Conservation (phyloP, 192 early-diverging fungal species). For the Linnemannia exigua region DNA sequence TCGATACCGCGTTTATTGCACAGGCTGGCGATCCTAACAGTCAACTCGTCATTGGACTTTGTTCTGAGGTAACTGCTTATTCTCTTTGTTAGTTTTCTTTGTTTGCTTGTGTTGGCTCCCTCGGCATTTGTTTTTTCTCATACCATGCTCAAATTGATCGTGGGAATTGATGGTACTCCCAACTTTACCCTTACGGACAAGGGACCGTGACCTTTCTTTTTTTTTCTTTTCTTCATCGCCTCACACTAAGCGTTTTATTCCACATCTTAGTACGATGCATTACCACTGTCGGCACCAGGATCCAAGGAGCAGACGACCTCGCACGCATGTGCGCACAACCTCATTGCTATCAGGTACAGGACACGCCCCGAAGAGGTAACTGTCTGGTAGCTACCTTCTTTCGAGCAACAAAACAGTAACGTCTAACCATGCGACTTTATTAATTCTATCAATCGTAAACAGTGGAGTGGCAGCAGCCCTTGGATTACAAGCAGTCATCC, state of each 20-base stretch:
- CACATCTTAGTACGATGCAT: conserved; percentile 68
- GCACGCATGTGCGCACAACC: conserved; percentile 79
- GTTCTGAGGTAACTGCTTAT: conserved; percentile 26
- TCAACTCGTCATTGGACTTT: conserved; percentile 33
- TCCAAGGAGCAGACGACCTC: conserved; percentile 65
- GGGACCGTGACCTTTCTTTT: neutral
- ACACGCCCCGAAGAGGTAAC: neutral
- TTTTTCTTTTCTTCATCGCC: too few species aligned
- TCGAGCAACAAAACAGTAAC: neutral
- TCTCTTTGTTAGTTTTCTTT: too few species aligned
- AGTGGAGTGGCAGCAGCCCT: conserved; percentile 74
- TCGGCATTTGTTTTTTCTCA: too few species aligned
- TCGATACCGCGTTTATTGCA: conserved; percentile 85
- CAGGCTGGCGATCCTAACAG: conserved; percentile 11
- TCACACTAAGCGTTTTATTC: neutral
- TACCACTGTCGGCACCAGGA: conserved; percentile 24
- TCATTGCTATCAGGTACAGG: conserved; percentile 72
- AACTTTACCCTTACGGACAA: neutral
- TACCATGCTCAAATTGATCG: neutral
- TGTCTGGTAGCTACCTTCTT: neutral
- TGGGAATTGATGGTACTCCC: too few species aligned
- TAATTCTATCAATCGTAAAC: neutral
- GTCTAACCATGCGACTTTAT: neutral
- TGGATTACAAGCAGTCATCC: conserved; percentile 56
- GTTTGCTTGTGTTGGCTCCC: too few species aligned